Conservation (phyloP, 768 basidiomycete genomes). For the Suillus paluster region DNA sequence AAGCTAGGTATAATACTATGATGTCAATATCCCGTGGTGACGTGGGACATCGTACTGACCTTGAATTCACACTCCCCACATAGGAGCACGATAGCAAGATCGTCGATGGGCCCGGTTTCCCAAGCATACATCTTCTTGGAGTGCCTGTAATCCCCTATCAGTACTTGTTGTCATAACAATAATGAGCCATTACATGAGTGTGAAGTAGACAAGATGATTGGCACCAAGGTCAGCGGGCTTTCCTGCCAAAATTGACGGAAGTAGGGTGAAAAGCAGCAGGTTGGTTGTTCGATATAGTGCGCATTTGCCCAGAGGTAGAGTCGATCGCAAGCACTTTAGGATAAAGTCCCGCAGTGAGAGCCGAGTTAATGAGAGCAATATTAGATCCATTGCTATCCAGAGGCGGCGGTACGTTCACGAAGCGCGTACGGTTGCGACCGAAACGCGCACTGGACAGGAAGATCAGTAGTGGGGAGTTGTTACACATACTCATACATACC, state of each 20-base stretch:
- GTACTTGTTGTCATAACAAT: slow-evolving; percentile 4
- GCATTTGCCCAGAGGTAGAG: slow-evolving; percentile 59
- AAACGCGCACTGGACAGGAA: slow-evolving; percentile 62
- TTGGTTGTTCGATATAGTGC: slow-evolving; percentile 84
- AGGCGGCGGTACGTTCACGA: slow-evolving; percentile 73
- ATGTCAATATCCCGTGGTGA: slow-evolving; percentile 8
- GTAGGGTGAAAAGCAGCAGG: slow-evolving; percentile 84
- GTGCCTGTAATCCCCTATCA: slow-evolving; percentile 58
- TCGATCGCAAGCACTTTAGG: slow-evolving; percentile 89
- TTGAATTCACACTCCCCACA: slow-evolving; percentile 93
- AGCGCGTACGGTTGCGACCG: slow-evolving; percentile 73
- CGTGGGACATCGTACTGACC: slow-evolving; percentile 43
- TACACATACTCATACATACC: slow-evolving; percentile 41
- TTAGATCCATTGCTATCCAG: slow-evolving; percentile 74
- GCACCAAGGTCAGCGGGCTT: slow-evolving; percentile 71
- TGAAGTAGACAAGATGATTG: slow-evolving; percentile 83
- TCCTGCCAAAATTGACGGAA: slow-evolving; percentile 83
- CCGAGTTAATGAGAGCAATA: slow-evolving; percentile 71
- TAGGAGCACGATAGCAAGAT: slow-evolving; percentile 76
- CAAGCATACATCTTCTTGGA: slow-evolving; percentile 92
- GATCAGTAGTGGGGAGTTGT: slow-evolving; percentile 1
- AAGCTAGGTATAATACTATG: slow-evolving; percentile 48
- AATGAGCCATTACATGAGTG: slow-evolving; percentile 67
- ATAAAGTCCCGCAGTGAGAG: slow-evolving; percentile 85
- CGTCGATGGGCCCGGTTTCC: slow-evolving; percentile 92